A percentile compares a stretch with the other conserved stretches of the same genome.
Evolutionary conservation across 163 green algal genomes (phyloP).

Genomic region (Chloromonas sp.): DNA sequence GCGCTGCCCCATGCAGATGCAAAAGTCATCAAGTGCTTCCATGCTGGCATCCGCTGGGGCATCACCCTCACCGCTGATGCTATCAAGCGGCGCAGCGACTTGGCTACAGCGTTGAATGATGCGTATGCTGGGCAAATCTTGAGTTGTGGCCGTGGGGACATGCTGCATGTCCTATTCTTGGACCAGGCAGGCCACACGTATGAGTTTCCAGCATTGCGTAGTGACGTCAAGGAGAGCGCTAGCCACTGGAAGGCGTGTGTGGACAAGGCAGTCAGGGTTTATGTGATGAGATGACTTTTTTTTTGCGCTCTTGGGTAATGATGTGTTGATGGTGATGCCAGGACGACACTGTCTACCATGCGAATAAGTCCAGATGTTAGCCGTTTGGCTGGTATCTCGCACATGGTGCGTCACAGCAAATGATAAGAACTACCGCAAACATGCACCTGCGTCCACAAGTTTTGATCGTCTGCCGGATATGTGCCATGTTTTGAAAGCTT

Average conservation of each 20-base stretch:
- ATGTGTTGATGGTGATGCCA: not conserved
- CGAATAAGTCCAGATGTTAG: too few relatives aligned
- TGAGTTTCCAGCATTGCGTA: slow-evolving; percentile 19
- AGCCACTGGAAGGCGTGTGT: not conserved
- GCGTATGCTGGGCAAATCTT: slow-evolving; percentile 45
- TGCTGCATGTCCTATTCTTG: slow-evolving; percentile 47
- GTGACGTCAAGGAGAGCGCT: not conserved
- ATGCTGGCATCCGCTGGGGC: slow-evolving; percentile 51
- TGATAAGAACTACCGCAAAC: too few relatives aligned
- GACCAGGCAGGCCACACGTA: slow-evolving; percentile 20
- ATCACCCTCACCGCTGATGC: slow-evolving; percentile 32
- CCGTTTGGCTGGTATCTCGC: too few relatives aligned
- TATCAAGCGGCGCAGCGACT: slow-evolving; percentile 31
- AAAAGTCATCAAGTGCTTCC: slow-evolving; percentile 23
- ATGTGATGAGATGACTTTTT: slow-evolving; percentile 1
- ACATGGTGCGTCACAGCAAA: too few relatives aligned
- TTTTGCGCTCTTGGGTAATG: not conserved
- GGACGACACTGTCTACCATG: too few relatives aligned
- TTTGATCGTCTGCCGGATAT: too few relatives aligned
- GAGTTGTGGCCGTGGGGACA: slow-evolving; percentile 41
- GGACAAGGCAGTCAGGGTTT: not conserved
- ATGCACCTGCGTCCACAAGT: too few relatives aligned
- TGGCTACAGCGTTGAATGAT: slow-evolving; percentile 49
- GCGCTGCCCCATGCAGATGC: not conserved
- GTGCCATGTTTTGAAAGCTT: too few relatives aligned